These are phyloP conservation scores for Xylariaceae sp. DNA, from an alignment of 2,329 filamentous ascomycete genomes.

Conservation along the genomic window DNA sequence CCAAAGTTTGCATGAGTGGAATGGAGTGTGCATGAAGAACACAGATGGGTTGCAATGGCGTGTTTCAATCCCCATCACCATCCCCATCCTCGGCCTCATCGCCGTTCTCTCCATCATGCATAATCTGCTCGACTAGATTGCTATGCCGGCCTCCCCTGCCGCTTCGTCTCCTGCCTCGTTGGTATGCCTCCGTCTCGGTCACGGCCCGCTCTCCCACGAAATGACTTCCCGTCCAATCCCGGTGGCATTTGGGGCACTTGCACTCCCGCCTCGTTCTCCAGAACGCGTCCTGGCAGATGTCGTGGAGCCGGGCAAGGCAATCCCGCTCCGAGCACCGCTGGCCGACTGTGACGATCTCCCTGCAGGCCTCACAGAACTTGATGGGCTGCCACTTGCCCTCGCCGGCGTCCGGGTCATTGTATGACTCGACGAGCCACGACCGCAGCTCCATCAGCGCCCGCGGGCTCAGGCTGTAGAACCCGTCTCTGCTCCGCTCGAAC, in stretches of 20 bases:
- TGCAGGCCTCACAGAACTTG: slow-evolving; percentile 86
- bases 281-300: slow-evolving; percentile 73
- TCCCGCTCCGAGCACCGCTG: slow-evolving; percentile 71
- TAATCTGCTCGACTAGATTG: slow-evolving; percentile 40
- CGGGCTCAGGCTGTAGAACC: slow-evolving; percentile 76
- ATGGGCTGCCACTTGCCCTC: slow-evolving; percentile 70
- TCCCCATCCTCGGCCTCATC: too few species aligned
- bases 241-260: slow-evolving; percentile 65
- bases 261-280: slow-evolving; percentile 67
- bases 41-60: background rate
- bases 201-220: slow-evolving; percentile 61
- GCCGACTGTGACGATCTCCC: slow-evolving; percentile 84
- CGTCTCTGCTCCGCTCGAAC: slow-evolving; percentile 73
- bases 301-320: slow-evolving; percentile 74
- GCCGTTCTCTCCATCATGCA: slow-evolving; percentile 34
- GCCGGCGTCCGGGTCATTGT: slow-evolving; percentile 73
- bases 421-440: slow-evolving; percentile 82
- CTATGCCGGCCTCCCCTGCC: slow-evolving; percentile 38
- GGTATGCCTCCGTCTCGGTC: slow-evolving; percentile 55
- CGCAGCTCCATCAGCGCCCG: slow-evolving; percentile 83
- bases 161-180: slow-evolving; percentile 45
- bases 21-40: background rate
- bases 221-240: slow-evolving; percentile 51
- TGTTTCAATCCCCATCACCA: slow-evolving; percentile 31
- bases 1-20: background rate